Evolutionary conservation across 192 early-diverging fungal genomes (phyloP), one percentile per base, ranked within the genome.

Genomic region (Paraglomus brasilianum): DNA sequence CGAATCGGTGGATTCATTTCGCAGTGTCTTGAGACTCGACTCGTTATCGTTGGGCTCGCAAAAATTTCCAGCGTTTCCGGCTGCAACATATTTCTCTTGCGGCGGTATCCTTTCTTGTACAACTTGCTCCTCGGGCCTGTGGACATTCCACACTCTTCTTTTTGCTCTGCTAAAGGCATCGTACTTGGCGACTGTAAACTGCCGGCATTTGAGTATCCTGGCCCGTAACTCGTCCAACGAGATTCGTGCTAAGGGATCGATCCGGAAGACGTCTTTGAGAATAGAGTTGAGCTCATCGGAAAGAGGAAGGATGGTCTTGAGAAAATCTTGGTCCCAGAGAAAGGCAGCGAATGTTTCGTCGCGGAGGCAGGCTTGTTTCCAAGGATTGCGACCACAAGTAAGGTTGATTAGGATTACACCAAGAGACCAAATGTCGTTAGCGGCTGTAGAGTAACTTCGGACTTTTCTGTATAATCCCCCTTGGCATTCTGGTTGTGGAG

Each of bases 381-480:
- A 85, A 85, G 96, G 83, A 83, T 95, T 66, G 83, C 96, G 74
- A 81, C 95, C 71, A 86, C 84, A 74, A 73, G 88, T 77, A 85
- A 85, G 71, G 49, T 85, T 96, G 70, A 95, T 94, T 17, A 95
- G 83, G 57, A 97, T 96, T 5, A 98, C 91, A 19, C 96, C 96
- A 22, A 96, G 76, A 45, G 89, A 92, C 96, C 96, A 98, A 74
- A 98, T 82, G 72, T 98, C 96, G 24, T 82, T 85, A 15, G 75
- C 56, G 11, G 78, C 77, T 41, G 79, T 82, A 55, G 73, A 72
- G 71, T 85, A 98, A 75, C 75, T 84, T 50, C 72, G 66, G n/a
- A 74, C 83, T 55, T 78, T 65, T 53, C 88, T 78, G 75, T 87
- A 83, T 68, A 81, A 84, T 80, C 87, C 88, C 73, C 79, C 88